Conservation (phyloP, 2,329 filamentous ascomycete genomes). For the Curvularia lunata region DNA sequence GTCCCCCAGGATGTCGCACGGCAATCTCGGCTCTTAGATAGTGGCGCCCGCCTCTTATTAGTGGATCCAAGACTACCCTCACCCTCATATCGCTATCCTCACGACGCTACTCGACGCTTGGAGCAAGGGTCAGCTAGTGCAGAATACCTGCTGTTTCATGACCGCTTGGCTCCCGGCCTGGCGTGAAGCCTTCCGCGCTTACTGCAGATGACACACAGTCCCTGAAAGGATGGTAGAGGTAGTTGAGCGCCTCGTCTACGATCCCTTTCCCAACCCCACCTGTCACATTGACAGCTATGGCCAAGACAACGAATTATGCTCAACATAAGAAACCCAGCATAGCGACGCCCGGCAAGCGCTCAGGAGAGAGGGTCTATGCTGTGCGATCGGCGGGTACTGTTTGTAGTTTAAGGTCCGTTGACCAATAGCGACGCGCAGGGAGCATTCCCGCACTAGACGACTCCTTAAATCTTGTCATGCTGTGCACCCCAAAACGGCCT, state of each 20-base stretch:
- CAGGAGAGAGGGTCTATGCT: constrained; percentile 7
- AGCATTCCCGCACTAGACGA: constrained; percentile 24
- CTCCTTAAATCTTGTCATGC: constrained; percentile 31
- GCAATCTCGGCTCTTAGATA: constrained; percentile 13
- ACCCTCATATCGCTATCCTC: constrained; percentile 10
- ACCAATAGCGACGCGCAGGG: constrained; percentile 18
- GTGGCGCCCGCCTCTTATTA: constrained; percentile 7
- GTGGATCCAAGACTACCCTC: constrained; percentile 6
- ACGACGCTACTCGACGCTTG: constrained; percentile 5
- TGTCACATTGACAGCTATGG: neutral
- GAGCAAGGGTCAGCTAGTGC: constrained; percentile 8
- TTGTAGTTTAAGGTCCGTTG: constrained; percentile 19
- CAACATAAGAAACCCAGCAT: neutral
- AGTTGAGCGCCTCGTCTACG: constrained; percentile 15
- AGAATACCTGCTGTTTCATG: constrained; percentile 17
- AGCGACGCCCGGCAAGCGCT: constrained; percentile 3
- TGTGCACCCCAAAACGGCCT: constrained; percentile 34
- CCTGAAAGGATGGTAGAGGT: constrained; percentile 11
- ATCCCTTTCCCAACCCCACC: constrained; percentile 5
- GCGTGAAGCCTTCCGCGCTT: constrained; percentile 18
- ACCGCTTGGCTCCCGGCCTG: constrained; percentile 15
- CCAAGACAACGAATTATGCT: constrained; percentile 2
- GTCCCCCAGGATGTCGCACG: constrained; percentile 7
- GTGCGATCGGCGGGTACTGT: constrained; percentile 28
- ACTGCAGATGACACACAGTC: constrained; percentile 9